phyloP scores from a whole-genome alignment of 2,329 filamentous ascomycete genomes.

The Aspergillus brunneoviolaceus region DNA sequence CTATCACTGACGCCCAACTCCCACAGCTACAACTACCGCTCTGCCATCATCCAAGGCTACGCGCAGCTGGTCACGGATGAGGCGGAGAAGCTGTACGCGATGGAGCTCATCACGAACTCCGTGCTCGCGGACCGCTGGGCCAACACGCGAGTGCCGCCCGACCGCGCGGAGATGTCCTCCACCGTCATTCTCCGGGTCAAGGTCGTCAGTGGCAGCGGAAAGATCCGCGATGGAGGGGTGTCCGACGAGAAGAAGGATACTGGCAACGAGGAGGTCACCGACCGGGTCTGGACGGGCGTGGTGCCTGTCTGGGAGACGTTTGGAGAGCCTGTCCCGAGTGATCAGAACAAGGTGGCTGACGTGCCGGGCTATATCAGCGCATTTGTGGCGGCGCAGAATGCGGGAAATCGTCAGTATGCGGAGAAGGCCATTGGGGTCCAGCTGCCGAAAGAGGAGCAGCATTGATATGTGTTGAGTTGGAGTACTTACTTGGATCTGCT shows the following conservation, averaged over 20 bases:
- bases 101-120: slow-evolving; percentile 74
- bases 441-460: slow-evolving; percentile 32
- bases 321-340: slow-evolving; percentile 62
- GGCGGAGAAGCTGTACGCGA: slow-evolving; percentile 73
- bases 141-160: slow-evolving; percentile 68
- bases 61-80: slow-evolving; percentile 65
- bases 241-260: slow-evolving; percentile 60
- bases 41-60: slow-evolving; percentile 73
- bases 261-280: slow-evolving; percentile 46
- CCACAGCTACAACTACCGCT: slow-evolving; percentile 86
- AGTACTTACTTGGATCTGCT: neutral
- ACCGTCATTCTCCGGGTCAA: slow-evolving; percentile 70
- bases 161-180: slow-evolving; percentile 69
- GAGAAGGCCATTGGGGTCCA: slow-evolving; percentile 28
- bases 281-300: slow-evolving; percentile 60
- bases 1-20: slow-evolving; percentile 75
- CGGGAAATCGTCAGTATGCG: slow-evolving; percentile 45
- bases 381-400: slow-evolving; percentile 53
- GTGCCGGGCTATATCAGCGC: slow-evolving; percentile 63
- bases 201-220: slow-evolving; percentile 71
- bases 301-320: slow-evolving; percentile 63
- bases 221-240: slow-evolving; percentile 67
- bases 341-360: slow-evolving; percentile 58
- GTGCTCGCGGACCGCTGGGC: slow-evolving; percentile 70
- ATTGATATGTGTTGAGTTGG: slow-evolving; percentile 16